Conservation (phyloP, 2,329 filamentous ascomycete species). For the Sporothrix sp. region DNA sequence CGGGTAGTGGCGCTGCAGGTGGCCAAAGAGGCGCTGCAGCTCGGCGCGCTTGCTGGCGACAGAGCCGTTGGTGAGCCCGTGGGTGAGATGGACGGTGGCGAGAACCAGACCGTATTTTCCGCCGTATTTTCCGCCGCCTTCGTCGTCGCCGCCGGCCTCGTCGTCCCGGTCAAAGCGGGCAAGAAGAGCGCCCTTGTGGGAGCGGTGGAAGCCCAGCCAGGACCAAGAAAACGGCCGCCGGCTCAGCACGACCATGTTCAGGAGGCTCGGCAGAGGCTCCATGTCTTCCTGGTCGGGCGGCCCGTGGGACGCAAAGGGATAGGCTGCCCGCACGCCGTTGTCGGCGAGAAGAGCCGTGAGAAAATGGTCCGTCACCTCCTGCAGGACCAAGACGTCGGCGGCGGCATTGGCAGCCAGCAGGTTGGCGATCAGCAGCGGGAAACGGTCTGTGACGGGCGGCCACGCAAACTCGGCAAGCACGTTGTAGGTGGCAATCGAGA, state of each 20-base stretch:
- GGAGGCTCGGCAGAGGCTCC: conserved; percentile 47
- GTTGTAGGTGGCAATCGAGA: conserved; percentile 41
- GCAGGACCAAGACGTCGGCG: conserved; percentile 43
- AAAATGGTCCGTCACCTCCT: conserved; percentile 58
- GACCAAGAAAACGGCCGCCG: conserved; percentile 46
- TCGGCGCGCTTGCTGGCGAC: conserved; percentile 48
- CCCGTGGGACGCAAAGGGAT: conserved; percentile 48
- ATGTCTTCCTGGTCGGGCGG: conserved; percentile 42
- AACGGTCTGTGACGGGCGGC: conserved; percentile 33
- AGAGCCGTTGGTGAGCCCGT: conserved; percentile 49
- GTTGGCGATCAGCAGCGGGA: conserved; percentile 34
- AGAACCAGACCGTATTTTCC: conserved; percentile 34
- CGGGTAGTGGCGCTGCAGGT: conserved; percentile 34
- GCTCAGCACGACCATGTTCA: conserved; percentile 53
- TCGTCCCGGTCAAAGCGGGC: conserved; percentile 26
- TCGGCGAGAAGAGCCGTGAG: conserved; percentile 44
- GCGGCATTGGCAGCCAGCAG: conserved; percentile 33
- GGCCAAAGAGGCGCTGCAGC: conserved; percentile 37
- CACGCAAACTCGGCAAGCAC: conserved; percentile 42
- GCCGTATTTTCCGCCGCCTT: conserved; percentile 10
- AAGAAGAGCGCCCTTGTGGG: conserved; percentile 49
- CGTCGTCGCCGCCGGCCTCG: not conserved
- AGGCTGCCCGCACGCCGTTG: conserved; percentile 35
- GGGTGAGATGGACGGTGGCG: conserved; percentile 51
- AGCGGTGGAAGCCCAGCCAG: conserved; percentile 40